phyloP scores from a whole-genome alignment of 164 flowering plant genomes.

The Cinnamomum micranthum region DNA sequence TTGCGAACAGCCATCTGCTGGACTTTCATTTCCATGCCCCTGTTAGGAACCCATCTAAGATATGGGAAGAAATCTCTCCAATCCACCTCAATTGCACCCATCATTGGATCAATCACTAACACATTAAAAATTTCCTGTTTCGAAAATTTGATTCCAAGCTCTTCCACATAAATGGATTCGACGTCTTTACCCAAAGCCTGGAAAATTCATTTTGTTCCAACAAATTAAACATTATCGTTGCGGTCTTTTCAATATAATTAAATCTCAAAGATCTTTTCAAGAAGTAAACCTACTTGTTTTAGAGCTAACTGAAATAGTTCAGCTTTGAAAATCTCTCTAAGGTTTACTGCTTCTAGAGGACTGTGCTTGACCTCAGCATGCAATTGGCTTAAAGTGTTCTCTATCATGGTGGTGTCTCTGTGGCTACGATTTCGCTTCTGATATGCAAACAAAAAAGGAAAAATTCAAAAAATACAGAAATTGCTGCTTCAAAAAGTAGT shows the following conservation, averaged over 20 bases:
- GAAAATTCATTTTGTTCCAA: conserved; percentile 1
- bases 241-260: not conserved
- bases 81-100: conserved; percentile 88
- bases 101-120: conserved; percentile 70
- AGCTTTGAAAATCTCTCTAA: conserved; percentile 52
- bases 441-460: not conserved
- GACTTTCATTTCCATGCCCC: conserved; percentile 48
- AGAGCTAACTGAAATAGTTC: conserved; percentile 74
- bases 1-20: conserved; percentile 41
- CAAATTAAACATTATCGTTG: not conserved
- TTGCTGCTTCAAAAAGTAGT: no score
- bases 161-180: conserved; percentile 64
- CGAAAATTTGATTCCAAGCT: conserved; percentile 53
- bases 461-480: no score
- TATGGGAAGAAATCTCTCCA: conserved; percentile 99
- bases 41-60: conserved; percentile 86
- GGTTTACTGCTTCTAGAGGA: conserved; percentile 47
- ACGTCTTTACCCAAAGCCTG: conserved; percentile 81
- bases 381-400: conserved; percentile 37
- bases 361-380: conserved; percentile 29
- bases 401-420: conserved; percentile 58
- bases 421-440: conserved; percentile 65
- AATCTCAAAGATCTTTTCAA: not conserved
- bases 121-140: conserved; percentile 53
- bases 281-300: conserved; percentile 57